Evolutionary conservation across 164 flowering plant genomes (phyloP).

Genomic region (Magnolia kwangsiensis): DNA sequence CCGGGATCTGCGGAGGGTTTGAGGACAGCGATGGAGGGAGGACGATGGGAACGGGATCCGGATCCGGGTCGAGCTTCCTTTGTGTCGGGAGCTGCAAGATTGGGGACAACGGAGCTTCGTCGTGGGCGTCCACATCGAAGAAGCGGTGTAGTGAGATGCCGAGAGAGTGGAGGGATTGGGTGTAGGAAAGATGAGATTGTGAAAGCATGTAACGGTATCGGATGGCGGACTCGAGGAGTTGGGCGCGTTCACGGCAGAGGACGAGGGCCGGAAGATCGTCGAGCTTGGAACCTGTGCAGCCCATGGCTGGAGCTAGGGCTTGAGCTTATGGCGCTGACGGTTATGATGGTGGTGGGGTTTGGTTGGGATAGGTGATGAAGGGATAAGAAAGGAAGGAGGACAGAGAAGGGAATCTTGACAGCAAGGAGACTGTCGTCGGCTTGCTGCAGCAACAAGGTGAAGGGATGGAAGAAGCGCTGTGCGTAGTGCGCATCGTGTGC

Average conservation of each 20-base stretch:
- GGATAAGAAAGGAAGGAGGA: slow-evolving; percentile 7
- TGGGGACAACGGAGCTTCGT: slow-evolving; percentile 13
- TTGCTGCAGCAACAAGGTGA: slow-evolving; percentile 8
- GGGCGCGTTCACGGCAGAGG: slow-evolving; percentile 53
- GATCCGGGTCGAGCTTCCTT: slow-evolving; percentile 17
- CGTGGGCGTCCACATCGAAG: slow-evolving; percentile 20
- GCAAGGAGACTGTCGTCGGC: slow-evolving; percentile 22
- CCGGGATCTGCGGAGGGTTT: neutral
- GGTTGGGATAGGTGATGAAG: slow-evolving; percentile 9
- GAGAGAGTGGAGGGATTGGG: slow-evolving; percentile 28
- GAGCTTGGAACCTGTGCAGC: slow-evolving; percentile 45
- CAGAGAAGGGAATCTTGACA: slow-evolving; percentile 23
- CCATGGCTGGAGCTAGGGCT: slow-evolving; percentile 26
- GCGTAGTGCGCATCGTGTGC: neutral
- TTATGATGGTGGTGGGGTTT: neutral
- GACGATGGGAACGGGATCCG: neutral
- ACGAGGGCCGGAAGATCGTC: slow-evolving; percentile 47
- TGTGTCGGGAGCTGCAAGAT: slow-evolving; percentile 15
- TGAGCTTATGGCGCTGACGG: neutral
- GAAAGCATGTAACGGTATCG: slow-evolving; percentile 33
- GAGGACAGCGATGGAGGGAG: neutral
- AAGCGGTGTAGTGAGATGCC: slow-evolving; percentile 33
- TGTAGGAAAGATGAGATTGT: slow-evolving; percentile 36
- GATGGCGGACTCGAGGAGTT: slow-evolving; percentile 39
- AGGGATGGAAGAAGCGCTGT: neutral